A percentile compares a stretch with the other conserved stretches of the same genome.
Evolutionary conservation across 1,139 yeast genomes (phyloP).

Genomic region (Waltiozyma sp.): DNA sequence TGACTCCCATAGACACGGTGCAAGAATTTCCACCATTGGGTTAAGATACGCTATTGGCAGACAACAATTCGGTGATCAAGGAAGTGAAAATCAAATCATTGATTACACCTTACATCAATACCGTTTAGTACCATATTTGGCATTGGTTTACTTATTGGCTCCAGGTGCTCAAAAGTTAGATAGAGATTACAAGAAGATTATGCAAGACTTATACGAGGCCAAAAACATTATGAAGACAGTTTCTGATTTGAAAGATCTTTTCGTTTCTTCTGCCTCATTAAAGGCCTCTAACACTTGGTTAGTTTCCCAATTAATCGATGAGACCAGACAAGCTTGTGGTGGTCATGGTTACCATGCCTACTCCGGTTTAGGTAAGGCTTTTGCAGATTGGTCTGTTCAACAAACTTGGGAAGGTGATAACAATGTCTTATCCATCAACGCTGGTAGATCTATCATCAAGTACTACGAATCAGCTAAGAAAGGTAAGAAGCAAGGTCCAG

Average conservation of each 20-base stretch:
- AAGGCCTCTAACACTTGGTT: constrained; percentile 90
- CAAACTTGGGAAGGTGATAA: constrained; percentile 98
- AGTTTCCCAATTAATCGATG: constrained; percentile 68
- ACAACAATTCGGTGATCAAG: constrained; percentile 56
- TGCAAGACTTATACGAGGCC: constrained; percentile 40
- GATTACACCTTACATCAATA: constrained; percentile 84
- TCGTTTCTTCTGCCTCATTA: constrained; percentile 79
- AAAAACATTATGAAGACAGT: constrained; percentile 36
- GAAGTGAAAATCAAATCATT: constrained; percentile 51
- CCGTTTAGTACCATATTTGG: constrained; percentile 70
- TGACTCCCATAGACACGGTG: constrained; percentile 73
- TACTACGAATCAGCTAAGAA: constrained; percentile 30
- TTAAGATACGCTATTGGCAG: constrained; percentile 83
- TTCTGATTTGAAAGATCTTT: constrained; percentile 60
- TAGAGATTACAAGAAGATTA: constrained; percentile 39
- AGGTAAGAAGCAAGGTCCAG: constrained; percentile 30
- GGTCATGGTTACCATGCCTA: constrained; percentile 93
- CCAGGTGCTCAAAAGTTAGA: constrained; percentile 62
- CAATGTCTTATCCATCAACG: constrained; percentile 71
- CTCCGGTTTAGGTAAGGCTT: constrained; percentile 83
- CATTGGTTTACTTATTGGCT: constrained; percentile 69
- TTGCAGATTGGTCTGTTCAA: constrained; percentile 88
- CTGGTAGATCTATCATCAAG: constrained; percentile 69
- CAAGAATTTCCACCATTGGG: constrained; percentile 75
- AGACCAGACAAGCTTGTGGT: constrained; percentile 92